Evolutionary conservation across 192 early-diverging fungal species (phyloP).

Genomic region (Backusella morwellensis): DNA sequence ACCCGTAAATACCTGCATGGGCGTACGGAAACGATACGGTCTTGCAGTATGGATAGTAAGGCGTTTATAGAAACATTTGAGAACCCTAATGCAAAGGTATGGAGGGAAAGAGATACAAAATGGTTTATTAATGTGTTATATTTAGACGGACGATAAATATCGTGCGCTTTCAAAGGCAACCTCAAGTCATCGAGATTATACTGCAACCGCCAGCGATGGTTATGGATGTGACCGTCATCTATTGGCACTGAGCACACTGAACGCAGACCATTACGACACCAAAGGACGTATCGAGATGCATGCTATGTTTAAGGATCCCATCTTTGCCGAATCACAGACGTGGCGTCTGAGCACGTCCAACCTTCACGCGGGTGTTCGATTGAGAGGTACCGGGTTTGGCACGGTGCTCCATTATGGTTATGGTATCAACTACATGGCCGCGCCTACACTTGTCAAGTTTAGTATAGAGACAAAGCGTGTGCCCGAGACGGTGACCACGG

Average conservation of each 20-base stretch:
- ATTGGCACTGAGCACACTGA: constrained; percentile 68
- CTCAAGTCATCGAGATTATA: constrained; percentile 64
- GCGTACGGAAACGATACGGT: constrained; percentile 85
- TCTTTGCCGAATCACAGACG: constrained; percentile 59
- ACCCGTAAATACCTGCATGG: constrained; percentile 81
- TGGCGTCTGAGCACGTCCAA: constrained; percentile 81
- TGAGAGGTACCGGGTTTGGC: constrained; percentile 87
- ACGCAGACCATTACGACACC: constrained; percentile 31
- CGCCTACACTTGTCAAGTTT: constrained; percentile 66
- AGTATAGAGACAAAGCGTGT: constrained; percentile 74
- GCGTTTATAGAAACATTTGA: constrained; percentile 70
- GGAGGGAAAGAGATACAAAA: background rate
- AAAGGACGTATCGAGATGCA: constrained; percentile 33
- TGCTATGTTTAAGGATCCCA: constrained; percentile 65
- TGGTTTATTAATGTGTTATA: background rate
- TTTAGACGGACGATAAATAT: constrained; percentile 53
- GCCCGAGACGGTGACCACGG: constrained; percentile 21
- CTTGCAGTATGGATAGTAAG: constrained; percentile 66
- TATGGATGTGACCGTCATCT: constrained; percentile 84
- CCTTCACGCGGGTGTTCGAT: constrained; percentile 64
- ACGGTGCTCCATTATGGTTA: constrained; percentile 78
- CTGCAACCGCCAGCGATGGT: constrained; percentile 69
- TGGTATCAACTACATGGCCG: constrained; percentile 84
- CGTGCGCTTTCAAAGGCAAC: constrained; percentile 61
- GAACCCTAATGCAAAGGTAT: constrained; percentile 28